phyloP scores from a whole-genome alignment of 805 yeast genomes.

The Nakazawaea ernobii region DNA sequence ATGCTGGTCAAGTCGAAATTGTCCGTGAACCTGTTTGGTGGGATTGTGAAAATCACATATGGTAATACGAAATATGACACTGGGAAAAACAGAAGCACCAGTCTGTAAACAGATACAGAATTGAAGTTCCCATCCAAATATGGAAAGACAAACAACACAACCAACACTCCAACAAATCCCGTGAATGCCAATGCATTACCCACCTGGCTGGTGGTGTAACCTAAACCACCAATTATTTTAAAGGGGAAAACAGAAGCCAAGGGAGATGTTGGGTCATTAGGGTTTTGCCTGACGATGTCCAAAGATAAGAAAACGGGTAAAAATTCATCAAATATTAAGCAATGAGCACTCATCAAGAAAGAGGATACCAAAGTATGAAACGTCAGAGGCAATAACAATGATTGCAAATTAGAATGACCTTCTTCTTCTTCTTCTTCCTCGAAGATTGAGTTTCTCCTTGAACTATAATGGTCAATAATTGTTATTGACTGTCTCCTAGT shows the following conservation, averaged over 20 bases:
- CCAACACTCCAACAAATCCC: conserved; percentile 47
- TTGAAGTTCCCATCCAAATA: conserved; percentile 41
- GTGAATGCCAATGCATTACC: conserved; percentile 46
- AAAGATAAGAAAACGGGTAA: conserved; percentile 41
- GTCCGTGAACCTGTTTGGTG: conserved; percentile 9
- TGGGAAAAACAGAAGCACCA: conserved; percentile 36
- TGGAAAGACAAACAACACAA: conserved; percentile 47
- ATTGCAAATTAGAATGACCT: conserved; percentile 12
- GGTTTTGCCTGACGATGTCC: neutral
- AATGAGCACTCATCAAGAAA: conserved; percentile 39
- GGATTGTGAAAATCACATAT: conserved; percentile 37
- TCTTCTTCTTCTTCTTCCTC: neutral
- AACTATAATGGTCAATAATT: conserved; percentile 2
- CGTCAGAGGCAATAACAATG: conserved; percentile 11
- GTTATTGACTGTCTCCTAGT: conserved; percentile 7
- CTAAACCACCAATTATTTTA: conserved; percentile 47
- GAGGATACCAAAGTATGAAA: conserved; percentile 21
- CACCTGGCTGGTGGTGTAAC: conserved; percentile 37
- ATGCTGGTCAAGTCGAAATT: neutral
- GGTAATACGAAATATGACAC: conserved; percentile 41
- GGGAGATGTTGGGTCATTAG: neutral
- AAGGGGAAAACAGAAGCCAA: conserved; percentile 37
- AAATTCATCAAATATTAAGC: conserved; percentile 46
- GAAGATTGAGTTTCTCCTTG: neutral
- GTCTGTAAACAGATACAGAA: conserved; percentile 36